Base-by-base conservation (phyloP, 2,329 filamentous ascomycete species). In the Pseudogymnoascus sp. region DNA sequence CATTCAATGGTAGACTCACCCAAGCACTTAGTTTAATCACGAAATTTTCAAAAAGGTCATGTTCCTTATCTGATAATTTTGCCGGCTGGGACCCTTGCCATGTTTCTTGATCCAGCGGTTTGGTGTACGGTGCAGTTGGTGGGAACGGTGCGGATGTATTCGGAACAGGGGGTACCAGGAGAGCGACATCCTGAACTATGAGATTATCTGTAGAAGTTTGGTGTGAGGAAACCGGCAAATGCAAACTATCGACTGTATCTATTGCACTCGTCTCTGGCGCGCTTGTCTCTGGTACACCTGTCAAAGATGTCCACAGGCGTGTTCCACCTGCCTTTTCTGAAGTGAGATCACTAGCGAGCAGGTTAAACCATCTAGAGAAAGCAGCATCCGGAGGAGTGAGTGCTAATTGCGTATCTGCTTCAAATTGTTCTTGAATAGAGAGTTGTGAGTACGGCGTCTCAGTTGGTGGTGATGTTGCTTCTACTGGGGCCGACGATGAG, bases 21-120 rank as follows among this genome's bases (percentile, higher is more conserved):
- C 67, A 69, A 23, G 59, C 63, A 59, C 68, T 69, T n/a, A 68
- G 64, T 23, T 66, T 63, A 35, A 66, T 62, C 4, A 70, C 67
- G 26, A 68, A 70, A 43, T 69, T 68, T 16, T 65, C 60, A 43
- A 70, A 70, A 19, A 69, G 63, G 35, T 49, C 63, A 45, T 64
- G 66, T 45, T 70, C 68, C 41, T 68, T 64, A 19, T 66, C 66
- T 2, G 65, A 59, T 3, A 70, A 61, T 39, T 69, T 64, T 55
- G 66, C 65, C 2, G 61, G 59, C 10, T 62, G 63, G 6, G 64
- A 63, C 7, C 66, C 64, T 59, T 68, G 65, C 68, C 68, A 69
- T 19, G 65, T 37, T 31, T 49, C 41, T 65, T 60, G 59, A 37
- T 65, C 62, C 45, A 63, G 58, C 23, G 66, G 16, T 59, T 66